Evolutionary conservation across 2,329 filamentous ascomycete species (phyloP).

Genomic region (Metarhizium anisopliae): DNA sequence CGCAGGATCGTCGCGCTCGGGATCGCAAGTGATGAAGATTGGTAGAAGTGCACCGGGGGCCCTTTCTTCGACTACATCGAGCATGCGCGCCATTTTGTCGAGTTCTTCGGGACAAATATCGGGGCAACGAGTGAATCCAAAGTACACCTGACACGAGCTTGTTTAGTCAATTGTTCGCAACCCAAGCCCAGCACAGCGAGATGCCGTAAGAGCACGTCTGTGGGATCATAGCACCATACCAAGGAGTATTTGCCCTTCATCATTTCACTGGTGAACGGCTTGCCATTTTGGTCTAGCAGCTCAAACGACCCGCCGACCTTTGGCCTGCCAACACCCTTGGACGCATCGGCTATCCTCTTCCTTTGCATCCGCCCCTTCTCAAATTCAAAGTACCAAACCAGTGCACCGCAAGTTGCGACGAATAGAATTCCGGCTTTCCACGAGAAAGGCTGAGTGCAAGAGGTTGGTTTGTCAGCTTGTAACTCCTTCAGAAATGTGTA

Average conservation of each 20-base stretch:
- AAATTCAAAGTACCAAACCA: constrained; percentile 85
- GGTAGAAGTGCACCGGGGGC: constrained; percentile 52
- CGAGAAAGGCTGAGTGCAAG: constrained; percentile 67
- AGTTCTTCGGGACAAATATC: constrained; percentile 99
- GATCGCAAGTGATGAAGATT: constrained; percentile 93
- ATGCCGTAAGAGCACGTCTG: neutral
- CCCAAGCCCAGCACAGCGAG: neutral
- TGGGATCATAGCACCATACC: constrained; percentile 35
- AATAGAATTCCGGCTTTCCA: constrained; percentile 86
- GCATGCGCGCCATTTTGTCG: constrained; percentile 97
- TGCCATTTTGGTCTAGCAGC: constrained; percentile 73
- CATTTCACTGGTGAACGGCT: constrained; percentile 66
- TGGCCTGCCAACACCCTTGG: constrained; percentile 84
- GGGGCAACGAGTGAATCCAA: constrained; percentile 95
- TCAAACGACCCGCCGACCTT: constrained; percentile 87
- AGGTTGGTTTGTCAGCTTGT: constrained; percentile 16
- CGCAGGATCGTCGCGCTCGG: constrained; percentile 76
- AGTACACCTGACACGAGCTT: constrained; percentile 62
- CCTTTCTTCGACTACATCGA: constrained; percentile 58
- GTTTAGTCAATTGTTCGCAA: neutral
- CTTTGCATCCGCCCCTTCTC: constrained; percentile 90
- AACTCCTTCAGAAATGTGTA: neutral
- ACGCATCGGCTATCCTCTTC: constrained; percentile 80
- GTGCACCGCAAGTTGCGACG: constrained; percentile 62
- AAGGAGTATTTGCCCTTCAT: constrained; percentile 80